A percentile compares a stretch with the other conserved stretches of the same genome.
Evolutionary conservation across 495 filamentous ascomycete genomes (phyloP).

Genomic region (Evansstolkia leycettana): DNA sequence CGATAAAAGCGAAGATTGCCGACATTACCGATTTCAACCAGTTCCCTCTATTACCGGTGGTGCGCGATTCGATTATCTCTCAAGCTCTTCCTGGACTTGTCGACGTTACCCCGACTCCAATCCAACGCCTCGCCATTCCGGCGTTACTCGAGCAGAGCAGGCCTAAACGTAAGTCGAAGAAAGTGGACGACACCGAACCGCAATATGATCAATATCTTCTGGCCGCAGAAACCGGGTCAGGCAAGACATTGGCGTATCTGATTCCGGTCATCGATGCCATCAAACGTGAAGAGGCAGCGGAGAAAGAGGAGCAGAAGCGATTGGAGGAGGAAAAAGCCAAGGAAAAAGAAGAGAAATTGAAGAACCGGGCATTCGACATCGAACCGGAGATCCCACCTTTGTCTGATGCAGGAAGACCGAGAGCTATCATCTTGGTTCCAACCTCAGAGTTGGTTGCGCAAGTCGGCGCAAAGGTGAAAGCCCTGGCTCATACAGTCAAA

Average conservation of each 20-base stretch:
- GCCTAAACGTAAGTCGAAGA: slow-evolving; percentile 3
- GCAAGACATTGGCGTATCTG: slow-evolving; percentile 89
- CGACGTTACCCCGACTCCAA: slow-evolving; percentile 67
- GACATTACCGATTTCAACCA: slow-evolving; percentile 65
- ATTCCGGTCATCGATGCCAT: slow-evolving; percentile 70
- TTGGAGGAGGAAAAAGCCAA: slow-evolving; percentile 35
- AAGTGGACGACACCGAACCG: slow-evolving; percentile 17
- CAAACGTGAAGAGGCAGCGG: slow-evolving; percentile 61
- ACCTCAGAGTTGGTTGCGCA: slow-evolving; percentile 90
- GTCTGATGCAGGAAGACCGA: slow-evolving; percentile 61
- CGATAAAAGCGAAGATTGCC: slow-evolving; percentile 56
- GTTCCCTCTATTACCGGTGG: slow-evolving; percentile 57
- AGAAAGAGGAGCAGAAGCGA: slow-evolving; percentile 41
- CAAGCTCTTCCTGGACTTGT: slow-evolving; percentile 61
- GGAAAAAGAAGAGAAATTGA: slow-evolving; percentile 34
- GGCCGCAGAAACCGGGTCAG: slow-evolving; percentile 92
- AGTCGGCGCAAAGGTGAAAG: slow-evolving; percentile 66
- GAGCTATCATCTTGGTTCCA: slow-evolving; percentile 80
- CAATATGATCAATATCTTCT: slow-evolving; percentile 67
- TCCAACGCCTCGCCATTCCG: slow-evolving; percentile 82
- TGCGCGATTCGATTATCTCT: slow-evolving; percentile 59
- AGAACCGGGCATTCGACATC: slow-evolving; percentile 37
- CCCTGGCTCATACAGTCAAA: slow-evolving; percentile 68
- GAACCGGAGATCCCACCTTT: slow-evolving; percentile 41
- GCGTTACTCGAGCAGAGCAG: slow-evolving; percentile 43